A percentile compares a stretch with the other conserved stretches of the same genome.
phyloP scores from a whole-genome alignment of 2,329 filamentous ascomycete genomes.

The Colletotrichum lindemuthianum region DNA sequence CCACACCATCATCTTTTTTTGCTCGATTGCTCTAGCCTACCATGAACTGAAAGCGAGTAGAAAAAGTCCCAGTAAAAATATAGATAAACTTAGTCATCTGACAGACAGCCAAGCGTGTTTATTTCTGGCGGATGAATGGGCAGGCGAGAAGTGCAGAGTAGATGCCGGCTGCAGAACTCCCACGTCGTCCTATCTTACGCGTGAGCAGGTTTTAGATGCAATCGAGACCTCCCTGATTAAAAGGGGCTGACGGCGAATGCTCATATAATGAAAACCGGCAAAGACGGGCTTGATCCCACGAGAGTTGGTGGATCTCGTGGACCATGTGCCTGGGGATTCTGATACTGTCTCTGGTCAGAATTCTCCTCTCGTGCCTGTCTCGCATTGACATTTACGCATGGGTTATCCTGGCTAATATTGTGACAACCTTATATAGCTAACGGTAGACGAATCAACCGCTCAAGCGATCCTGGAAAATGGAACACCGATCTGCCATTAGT shows the following conservation, averaged over 20 bases:
- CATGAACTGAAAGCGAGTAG: too few relatives aligned
- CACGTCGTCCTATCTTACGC: constrained; percentile 3
- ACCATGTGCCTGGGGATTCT: not conserved
- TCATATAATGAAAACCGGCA: constrained; percentile 29
- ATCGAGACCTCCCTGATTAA: constrained; percentile 5
- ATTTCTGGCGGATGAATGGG: too few relatives aligned
- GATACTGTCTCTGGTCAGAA: not conserved
- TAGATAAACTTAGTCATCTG: too few relatives aligned
- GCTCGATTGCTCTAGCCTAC: too few relatives aligned
- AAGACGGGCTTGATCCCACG: constrained; percentile 9
- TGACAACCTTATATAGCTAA: constrained; percentile 25
- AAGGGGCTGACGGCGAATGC: not conserved
- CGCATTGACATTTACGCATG: not conserved
- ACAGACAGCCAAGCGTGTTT: too few relatives aligned
- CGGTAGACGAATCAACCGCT: not conserved
- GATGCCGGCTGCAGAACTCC: not conserved
- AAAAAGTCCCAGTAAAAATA: too few relatives aligned
- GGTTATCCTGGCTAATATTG: not conserved
- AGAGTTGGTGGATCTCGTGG: not conserved
- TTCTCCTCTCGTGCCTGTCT: constrained; percentile 2
- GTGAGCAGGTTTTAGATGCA: constrained; percentile 28
- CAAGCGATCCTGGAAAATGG: constrained; percentile 19
- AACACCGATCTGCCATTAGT: constrained; percentile 9
- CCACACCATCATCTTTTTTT: too few relatives aligned
- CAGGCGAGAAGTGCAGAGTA: too few relatives aligned